Base-by-base conservation (phyloP, 2,329 filamentous ascomycete species). In the Botrytis elliptica region DNA sequence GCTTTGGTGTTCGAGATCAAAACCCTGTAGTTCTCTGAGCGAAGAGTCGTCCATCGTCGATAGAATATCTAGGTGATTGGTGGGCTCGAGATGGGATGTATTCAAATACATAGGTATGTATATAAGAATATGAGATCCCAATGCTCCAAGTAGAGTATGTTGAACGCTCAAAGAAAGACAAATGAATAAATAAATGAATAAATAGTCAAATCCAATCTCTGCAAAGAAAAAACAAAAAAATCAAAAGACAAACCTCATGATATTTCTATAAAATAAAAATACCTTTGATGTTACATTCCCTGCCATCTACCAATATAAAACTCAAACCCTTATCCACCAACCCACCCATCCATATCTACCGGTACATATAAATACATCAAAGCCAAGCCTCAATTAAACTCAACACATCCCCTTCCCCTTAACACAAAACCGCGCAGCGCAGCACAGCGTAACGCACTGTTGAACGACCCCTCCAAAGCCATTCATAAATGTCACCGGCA, bases 301-400 rank as follows among this genome's bases (percentile, higher is more conserved):
- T 55, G 25, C 52, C n/a, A n/a, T 29, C n/a, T n/a, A n/a, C 12
- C 25, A 63, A 63, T 42, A 63, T 40, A 42, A 63, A 12, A 63
- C 1, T 4, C 36, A n/a, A 40, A 38, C 22, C 59, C 22, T 62
- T 20, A 38, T 1, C 38, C 10, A n/a, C 36, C 22, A 3, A 25
- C 36, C 36, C 36, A 40, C 22, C 38, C 36, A 63, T n/a, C n/a
- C 16, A 42, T n/a, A n/a, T 1, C n/a, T 18, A 40, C 60, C 25
- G 10, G 18, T 33, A 20, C 16, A 46, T 46, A 65, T 33, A 25
- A n/a, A 55, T 29, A 55, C 12, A 29, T 8, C 12, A 3, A 55
- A 55, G n/a, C n/a, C 29, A 65, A 65, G 63, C 63, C 63, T 46
- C 63, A 49, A 66, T 66, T 18, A 49, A 49, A 49, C 29, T 20